These are phyloP conservation scores for Solanum chacoense DNA, from an alignment of 305 asterid genomes.

Conservation along the genomic window DNA sequence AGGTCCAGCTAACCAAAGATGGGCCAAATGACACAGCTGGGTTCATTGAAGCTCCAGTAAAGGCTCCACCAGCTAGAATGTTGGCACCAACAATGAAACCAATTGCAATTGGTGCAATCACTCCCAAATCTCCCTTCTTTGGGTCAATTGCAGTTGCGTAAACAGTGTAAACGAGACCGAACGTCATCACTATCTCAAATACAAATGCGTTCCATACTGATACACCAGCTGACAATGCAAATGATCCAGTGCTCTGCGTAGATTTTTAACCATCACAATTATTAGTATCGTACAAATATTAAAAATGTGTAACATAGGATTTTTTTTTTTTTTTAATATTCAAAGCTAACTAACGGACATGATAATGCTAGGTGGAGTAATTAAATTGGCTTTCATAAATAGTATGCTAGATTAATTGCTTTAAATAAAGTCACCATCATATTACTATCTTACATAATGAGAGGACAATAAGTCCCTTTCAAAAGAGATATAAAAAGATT, in stretches of 20 bases:
- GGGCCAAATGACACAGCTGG: conserved; percentile 63
- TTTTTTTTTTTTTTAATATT: background rate
- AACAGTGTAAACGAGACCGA: conserved; percentile 54
- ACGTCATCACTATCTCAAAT: conserved; percentile 53
- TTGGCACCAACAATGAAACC: conserved; percentile 51
- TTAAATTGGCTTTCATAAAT: background rate
- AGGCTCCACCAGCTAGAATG: conserved; percentile 47
- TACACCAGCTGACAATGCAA: conserved; percentile 25
- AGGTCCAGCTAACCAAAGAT: conserved; percentile 37
- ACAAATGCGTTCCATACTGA: conserved; percentile 43
- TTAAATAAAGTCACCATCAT: background rate
- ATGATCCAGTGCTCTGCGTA: conserved; percentile 25
- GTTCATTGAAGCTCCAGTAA: conserved; percentile 61
- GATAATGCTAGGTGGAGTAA: background rate
- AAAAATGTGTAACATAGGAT: background rate
- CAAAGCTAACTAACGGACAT: background rate
- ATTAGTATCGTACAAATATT: background rate
- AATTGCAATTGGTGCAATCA: conserved; percentile 44
- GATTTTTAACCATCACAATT: background rate
- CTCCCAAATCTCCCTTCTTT: conserved; percentile 46
- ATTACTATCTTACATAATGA: background rate
- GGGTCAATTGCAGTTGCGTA: conserved; percentile 57
- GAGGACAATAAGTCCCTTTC: background rate
- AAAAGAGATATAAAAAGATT: background rate
- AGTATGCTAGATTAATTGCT: background rate